A percentile compares a stretch with the other conserved stretches of the same genome.
phyloP scores from a whole-genome alignment of 2,329 filamentous ascomycete species.

The Penicillium sp. region DNA sequence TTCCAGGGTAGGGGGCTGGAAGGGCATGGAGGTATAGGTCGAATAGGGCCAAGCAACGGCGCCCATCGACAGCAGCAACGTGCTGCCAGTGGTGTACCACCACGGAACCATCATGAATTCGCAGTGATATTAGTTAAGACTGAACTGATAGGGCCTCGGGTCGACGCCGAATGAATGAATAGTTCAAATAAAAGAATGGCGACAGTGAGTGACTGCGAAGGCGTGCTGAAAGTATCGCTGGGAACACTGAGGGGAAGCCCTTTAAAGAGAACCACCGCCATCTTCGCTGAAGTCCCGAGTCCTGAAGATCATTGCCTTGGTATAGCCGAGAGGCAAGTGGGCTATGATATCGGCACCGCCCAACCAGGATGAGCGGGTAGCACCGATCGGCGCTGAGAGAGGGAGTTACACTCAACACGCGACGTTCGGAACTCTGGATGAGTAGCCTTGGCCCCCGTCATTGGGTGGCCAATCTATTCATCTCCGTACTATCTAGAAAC shows the following conservation, averaged over 20 bases:
- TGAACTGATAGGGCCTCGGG: background rate
- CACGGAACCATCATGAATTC: conserved; percentile 6
- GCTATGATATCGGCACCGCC: background rate
- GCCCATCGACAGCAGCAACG: conserved; percentile 11
- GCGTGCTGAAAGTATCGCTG: background rate
- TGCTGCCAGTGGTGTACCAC: conserved; percentile 15
- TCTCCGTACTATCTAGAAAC: background rate
- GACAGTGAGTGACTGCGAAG: conserved; percentile 1
- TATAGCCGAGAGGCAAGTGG: background rate
- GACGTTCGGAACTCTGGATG: conserved; percentile 3
- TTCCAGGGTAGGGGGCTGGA: conserved; percentile 30
- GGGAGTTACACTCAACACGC: background rate
- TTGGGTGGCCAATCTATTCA: conserved; percentile 3
- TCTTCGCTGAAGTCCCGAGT: background rate
- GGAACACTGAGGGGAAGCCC: background rate
- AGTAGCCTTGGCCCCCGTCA: conserved; percentile 9
- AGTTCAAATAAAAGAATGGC: conserved; percentile 12
- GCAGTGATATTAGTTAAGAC: background rate
- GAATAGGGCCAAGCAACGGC: conserved; percentile 16
- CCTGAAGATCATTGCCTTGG: conserved; percentile 18
- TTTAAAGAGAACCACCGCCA: conserved; percentile 1
- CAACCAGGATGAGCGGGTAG: conserved; percentile 5
- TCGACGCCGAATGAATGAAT: background rate
- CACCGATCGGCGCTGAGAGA: background rate
- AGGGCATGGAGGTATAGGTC: conserved; percentile 13